A percentile compares a stretch with the other conserved stretches of the same genome.
Conservation (phyloP, 2,329 filamentous ascomycete genomes). For the Hypoxylon sp. region DNA sequence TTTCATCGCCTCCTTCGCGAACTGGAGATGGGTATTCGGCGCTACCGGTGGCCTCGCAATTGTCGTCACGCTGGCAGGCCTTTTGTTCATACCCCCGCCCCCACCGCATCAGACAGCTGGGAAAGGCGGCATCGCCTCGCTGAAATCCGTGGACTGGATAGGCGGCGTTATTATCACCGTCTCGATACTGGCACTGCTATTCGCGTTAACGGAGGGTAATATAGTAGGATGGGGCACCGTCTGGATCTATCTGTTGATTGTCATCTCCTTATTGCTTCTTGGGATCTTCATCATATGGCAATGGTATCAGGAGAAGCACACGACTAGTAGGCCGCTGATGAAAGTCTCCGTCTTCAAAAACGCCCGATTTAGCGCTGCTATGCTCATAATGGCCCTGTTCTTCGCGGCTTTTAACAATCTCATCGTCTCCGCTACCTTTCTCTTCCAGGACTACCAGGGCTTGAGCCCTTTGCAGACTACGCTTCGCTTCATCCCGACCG, state of each 20-base stretch:
- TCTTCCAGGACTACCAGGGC: conserved; percentile 73
- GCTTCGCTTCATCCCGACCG: conserved; percentile 72
- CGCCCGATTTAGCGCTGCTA: conserved; percentile 66
- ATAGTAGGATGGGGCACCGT: conserved; percentile 72
- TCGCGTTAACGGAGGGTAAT: conserved; percentile 74
- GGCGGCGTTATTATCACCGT: conserved; percentile 70
- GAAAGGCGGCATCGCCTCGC: conserved; percentile 45
- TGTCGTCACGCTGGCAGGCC: conserved; percentile 63
- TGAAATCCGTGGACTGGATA: conserved; percentile 69
- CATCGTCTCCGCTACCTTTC: conserved; percentile 73
- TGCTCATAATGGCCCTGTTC: conserved; percentile 72
- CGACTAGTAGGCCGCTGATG: conserved; percentile 65
- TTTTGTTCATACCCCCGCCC: conserved; percentile 67
- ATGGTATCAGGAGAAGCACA: conserved; percentile 63
- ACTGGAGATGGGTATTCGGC: conserved; percentile 75
- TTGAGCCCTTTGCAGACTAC: conserved; percentile 71
- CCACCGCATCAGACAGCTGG: conserved; percentile 44
- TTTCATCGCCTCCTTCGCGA: conserved; percentile 67
- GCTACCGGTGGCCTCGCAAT: conserved; percentile 68
- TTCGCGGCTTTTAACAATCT: conserved; percentile 75
- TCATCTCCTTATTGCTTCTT: conserved; percentile 65
- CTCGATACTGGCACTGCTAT: conserved; percentile 69
- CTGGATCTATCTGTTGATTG: conserved; percentile 68
- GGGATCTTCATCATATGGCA: conserved; percentile 69
- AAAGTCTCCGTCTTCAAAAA: conserved; percentile 71